Conservation (phyloP, 2,329 filamentous ascomycete genomes). For the Dactylonectria estremocensis region DNA sequence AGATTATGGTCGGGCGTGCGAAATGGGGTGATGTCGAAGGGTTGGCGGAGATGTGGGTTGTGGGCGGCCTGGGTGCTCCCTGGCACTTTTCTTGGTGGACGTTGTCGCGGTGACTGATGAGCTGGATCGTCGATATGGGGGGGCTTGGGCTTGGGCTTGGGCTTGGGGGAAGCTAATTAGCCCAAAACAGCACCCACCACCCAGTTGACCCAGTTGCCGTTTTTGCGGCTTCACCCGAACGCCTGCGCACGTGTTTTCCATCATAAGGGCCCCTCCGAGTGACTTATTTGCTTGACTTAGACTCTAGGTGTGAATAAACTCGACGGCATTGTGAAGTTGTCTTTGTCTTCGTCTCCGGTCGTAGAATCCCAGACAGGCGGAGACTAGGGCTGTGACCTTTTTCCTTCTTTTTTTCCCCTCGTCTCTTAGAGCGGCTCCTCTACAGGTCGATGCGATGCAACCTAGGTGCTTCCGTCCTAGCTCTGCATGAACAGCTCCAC, state of each 20-base stretch:
- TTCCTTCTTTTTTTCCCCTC: not conserved
- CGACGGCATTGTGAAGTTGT: not conserved
- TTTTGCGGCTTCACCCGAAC: conserved; percentile 21
- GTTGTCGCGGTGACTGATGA: conserved; percentile 42
- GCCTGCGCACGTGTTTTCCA: conserved; percentile 1
- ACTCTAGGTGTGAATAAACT: not conserved
- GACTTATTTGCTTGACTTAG: not conserved
- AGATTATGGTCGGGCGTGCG: conserved; percentile 43
- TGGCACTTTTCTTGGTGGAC: conserved; percentile 29
- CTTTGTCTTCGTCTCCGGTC: not conserved
- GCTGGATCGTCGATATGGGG: too few relatives aligned
- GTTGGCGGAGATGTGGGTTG: conserved; percentile 28
- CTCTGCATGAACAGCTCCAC: conserved; percentile 28
- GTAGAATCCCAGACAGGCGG: not conserved
- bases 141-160: conserved; percentile 14
- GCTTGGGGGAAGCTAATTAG: conserved; percentile 10
- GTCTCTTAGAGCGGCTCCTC: not conserved
- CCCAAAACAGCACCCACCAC: conserved; percentile 6
- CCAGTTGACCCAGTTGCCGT: not conserved
- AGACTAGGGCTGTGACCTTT: conserved; percentile 4
- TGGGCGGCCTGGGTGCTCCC: conserved; percentile 20
- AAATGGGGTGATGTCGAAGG: conserved; percentile 47
- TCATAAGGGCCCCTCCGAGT: not conserved
- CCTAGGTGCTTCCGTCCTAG: conserved; percentile 12
- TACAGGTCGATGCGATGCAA: conserved; percentile 19